A percentile compares a stretch with the other conserved stretches of the same genome.
Conservation (phyloP, 108 stramenopile genomes). For the Fistulifera pelliculosa region DNA sequence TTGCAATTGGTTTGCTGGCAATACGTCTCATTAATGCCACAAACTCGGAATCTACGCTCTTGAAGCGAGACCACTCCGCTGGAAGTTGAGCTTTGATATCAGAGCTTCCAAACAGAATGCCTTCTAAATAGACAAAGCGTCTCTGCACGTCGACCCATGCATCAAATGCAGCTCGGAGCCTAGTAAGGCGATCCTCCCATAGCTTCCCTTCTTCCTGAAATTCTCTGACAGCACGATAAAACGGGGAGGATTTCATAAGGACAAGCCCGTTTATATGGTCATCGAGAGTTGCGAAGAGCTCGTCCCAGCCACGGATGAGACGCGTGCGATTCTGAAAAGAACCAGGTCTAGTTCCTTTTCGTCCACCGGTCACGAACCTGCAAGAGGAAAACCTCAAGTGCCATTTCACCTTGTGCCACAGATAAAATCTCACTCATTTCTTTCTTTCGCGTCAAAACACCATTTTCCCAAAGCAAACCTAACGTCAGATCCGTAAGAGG, state of each 20-base stretch:
- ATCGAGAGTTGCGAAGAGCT: slow-evolving; percentile 88
- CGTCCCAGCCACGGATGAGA: slow-evolving; percentile 93
- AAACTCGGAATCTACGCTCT: slow-evolving; percentile 92
- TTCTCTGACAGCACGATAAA: slow-evolving; percentile 84
- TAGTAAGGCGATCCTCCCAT: slow-evolving; percentile 92
- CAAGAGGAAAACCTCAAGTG: slow-evolving; percentile 88
- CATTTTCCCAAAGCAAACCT: slow-evolving; percentile 89
- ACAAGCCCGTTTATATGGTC: slow-evolving; percentile 91
- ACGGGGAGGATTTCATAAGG: slow-evolving; percentile 91
- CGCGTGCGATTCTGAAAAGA: slow-evolving; percentile 87
- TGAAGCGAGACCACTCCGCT: slow-evolving; percentile 91
- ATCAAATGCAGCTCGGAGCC: slow-evolving; percentile 87
- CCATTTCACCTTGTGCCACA: slow-evolving; percentile 96
- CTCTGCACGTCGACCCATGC: slow-evolving; percentile 97
- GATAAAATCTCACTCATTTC: slow-evolving; percentile 82
- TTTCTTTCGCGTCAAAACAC: slow-evolving; percentile 74
- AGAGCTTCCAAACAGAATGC: slow-evolving; percentile 89
- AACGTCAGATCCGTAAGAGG: slow-evolving; percentile 81
- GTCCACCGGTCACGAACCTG: slow-evolving; percentile 97
- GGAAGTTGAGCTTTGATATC: slow-evolving; percentile 97
- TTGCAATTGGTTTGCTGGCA: slow-evolving; percentile 72
- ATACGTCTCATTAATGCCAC: slow-evolving; percentile 87
- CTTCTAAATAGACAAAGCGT: slow-evolving; percentile 95
- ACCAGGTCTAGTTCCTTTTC: slow-evolving; percentile 88
- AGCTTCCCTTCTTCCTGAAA: slow-evolving; percentile 94